phyloP scores from a whole-genome alignment of 495 filamentous ascomycete species.

The Lasiosphaeria hispida region DNA sequence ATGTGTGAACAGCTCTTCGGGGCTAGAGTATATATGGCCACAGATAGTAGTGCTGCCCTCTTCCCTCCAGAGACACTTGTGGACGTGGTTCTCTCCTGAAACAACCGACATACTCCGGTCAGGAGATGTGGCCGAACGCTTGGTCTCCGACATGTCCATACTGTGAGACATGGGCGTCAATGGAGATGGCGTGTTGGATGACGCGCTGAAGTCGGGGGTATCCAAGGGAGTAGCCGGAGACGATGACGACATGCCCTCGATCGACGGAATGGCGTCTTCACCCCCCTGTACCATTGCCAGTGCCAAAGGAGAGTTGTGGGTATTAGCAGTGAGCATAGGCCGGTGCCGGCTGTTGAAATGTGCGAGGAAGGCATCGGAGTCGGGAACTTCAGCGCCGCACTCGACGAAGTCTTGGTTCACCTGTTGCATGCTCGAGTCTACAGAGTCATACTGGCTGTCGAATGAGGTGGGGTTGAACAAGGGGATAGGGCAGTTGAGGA shows the following conservation, averaged over 20 bases:
- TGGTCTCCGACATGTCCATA: constrained; percentile 24
- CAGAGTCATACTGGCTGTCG: constrained; percentile 17
- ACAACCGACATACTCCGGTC: constrained; percentile 19
- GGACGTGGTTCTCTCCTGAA: constrained; percentile 16
- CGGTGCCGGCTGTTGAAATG: constrained; percentile 34
- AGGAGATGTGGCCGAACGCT: constrained; percentile 9
- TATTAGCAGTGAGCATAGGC: constrained; percentile 16
- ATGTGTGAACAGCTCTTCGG: constrained; percentile 32
- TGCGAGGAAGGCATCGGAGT: constrained; percentile 27
- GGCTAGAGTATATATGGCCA: constrained; percentile 22
- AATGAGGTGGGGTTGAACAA: constrained; percentile 18
- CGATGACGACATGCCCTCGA: constrained; percentile 22
- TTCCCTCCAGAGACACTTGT: constrained; percentile 34
- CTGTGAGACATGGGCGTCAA: constrained; percentile 27
- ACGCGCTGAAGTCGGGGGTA: constrained; percentile 27
- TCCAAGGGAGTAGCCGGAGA: constrained; percentile 28
- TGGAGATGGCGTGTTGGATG: constrained; percentile 28
- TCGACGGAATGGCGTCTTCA: constrained; percentile 13
- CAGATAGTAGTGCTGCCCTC: constrained; percentile 24
- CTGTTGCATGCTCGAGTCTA: constrained; percentile 11
- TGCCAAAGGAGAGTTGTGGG: not conserved
- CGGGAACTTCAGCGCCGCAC: constrained; percentile 30
- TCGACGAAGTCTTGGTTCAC: constrained; percentile 21
- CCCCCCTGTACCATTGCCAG: not conserved
- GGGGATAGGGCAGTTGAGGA: constrained; percentile 29